Conservation (phyloP, 345 rosid genomes). For the Aquilaria yunnanensis region DNA sequence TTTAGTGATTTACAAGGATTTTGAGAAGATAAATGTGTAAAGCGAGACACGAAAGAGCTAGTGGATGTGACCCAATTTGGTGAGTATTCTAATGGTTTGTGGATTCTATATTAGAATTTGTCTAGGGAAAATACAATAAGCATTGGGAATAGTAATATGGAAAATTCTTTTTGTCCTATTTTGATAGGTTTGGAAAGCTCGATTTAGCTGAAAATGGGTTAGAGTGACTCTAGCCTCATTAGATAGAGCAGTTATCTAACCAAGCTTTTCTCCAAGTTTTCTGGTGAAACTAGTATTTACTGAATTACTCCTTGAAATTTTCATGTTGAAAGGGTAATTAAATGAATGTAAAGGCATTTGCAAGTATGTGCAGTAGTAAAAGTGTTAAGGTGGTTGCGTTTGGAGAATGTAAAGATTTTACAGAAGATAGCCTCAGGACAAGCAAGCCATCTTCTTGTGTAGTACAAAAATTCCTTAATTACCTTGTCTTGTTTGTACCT, state of each 20-base stretch:
- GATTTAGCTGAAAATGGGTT: constrained; percentile 19
- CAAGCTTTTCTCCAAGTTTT: constrained; percentile 35
- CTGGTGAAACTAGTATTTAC: constrained; percentile 39
- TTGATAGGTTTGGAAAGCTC: constrained; percentile 21
- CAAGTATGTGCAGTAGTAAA: no score
- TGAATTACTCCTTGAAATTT: background rate
- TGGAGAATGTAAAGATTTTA: no score
- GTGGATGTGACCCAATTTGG: background rate
- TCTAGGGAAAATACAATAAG: constrained; percentile 5
- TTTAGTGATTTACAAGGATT: constrained; percentile 29
- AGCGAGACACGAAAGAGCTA: constrained; percentile 28
- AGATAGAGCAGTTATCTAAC: constrained; percentile 53
- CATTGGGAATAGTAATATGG: constrained; percentile 10
- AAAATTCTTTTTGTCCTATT: constrained; percentile 13
- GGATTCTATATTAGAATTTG: constrained; percentile 19
- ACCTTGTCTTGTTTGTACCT: no score
- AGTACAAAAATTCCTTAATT: no score
- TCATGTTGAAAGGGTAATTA: background rate
- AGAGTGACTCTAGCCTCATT: constrained; percentile 31
- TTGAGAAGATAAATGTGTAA: constrained; percentile 23
- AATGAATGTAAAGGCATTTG: no score
- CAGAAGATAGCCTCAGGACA: no score
- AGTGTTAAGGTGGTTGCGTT: no score
- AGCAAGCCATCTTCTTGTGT: no score
- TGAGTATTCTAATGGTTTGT: constrained; percentile 16